Percentiles rank a stretch among this genome's conserved stretches.
phyloP scores from a whole-genome alignment of 805 yeast species.

The Saccharomycopsis oosterbeekiorum region DNA sequence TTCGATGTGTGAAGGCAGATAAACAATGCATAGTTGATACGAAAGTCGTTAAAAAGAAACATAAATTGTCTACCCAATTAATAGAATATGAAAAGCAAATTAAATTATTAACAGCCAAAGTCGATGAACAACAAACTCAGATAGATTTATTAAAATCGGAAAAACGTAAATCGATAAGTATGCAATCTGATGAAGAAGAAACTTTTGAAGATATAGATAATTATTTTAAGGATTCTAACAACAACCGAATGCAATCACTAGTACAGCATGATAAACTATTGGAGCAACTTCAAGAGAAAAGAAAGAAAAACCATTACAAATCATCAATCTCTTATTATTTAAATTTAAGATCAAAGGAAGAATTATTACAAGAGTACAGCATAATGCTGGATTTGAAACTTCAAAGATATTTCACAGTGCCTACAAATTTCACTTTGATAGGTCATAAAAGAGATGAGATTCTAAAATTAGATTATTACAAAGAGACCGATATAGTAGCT shows the following conservation, averaged over 20 bases:
- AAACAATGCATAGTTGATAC: slow-evolving; percentile 60
- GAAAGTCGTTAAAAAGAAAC: slow-evolving; percentile 28
- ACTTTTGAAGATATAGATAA: not conserved
- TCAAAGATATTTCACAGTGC: slow-evolving; percentile 4
- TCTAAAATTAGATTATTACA: slow-evolving; percentile 12
- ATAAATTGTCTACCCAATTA: not conserved
- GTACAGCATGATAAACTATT: not conserved
- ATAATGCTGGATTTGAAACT: slow-evolving; percentile 2
- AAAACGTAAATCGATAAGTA: not conserved
- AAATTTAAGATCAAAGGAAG: slow-evolving; percentile 3
- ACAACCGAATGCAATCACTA: not conserved
- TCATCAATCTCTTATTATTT: not conserved
- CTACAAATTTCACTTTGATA: slow-evolving; percentile 6
- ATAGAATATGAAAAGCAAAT: not conserved
- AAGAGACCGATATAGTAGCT: slow-evolving; percentile 40
- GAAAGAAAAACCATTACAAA: not conserved
- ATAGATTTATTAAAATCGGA: not conserved
- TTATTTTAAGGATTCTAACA: not conserved
- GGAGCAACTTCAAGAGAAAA: not conserved
- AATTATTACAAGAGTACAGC: slow-evolving; percentile 3
- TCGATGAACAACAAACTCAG: not conserved
- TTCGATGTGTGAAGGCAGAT: slow-evolving; percentile 57
- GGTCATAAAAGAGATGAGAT: slow-evolving; percentile 8
- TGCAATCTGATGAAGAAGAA: not conserved
- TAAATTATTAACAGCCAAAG: not conserved